These are phyloP conservation scores for Pharnaceum exiguum DNA, from an alignment of 148 eudicot species.

Conservation along the genomic window DNA sequence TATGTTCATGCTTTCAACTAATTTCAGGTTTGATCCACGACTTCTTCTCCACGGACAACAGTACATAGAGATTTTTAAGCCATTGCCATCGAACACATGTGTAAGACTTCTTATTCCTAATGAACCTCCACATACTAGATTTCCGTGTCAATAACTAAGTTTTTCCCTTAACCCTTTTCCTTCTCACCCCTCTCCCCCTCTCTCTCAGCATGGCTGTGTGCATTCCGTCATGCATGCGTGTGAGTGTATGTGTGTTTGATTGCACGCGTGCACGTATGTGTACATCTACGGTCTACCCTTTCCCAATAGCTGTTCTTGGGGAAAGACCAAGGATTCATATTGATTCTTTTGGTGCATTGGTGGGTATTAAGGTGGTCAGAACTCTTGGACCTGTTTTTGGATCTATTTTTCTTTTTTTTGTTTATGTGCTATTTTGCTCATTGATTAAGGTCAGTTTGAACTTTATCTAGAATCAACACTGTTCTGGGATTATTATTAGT, in stretches of 20 bases:
- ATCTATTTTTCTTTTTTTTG: background rate
- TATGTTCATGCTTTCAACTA: slow-evolving; percentile 6
- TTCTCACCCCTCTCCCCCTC: background rate
- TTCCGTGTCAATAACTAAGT: background rate
- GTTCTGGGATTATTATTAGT: background rate
- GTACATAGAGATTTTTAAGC: slow-evolving; percentile 83
- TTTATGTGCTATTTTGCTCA: background rate
- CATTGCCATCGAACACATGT: slow-evolving; percentile 61
- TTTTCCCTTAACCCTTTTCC: background rate
- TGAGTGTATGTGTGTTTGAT: too few species aligned
- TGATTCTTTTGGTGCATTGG: background rate
- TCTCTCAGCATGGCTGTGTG: too few species aligned
- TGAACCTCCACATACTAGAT: background rate
- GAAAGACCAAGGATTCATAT: background rate
- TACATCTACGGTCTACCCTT: too few species aligned
- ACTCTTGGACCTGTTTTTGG: background rate
- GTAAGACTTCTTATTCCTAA: slow-evolving; percentile 43
- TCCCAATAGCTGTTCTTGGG: too few species aligned
- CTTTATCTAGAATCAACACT: background rate
- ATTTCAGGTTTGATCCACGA: slow-evolving; percentile 68
- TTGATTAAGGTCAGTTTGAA: background rate
- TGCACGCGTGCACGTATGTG: too few species aligned
- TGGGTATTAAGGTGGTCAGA: background rate
- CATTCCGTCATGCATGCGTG: too few species aligned
- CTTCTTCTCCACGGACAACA: slow-evolving; percentile 93